phyloP scores from a whole-genome alignment of 352 stramenopile species.

The Phytopythium montanum region DNA sequence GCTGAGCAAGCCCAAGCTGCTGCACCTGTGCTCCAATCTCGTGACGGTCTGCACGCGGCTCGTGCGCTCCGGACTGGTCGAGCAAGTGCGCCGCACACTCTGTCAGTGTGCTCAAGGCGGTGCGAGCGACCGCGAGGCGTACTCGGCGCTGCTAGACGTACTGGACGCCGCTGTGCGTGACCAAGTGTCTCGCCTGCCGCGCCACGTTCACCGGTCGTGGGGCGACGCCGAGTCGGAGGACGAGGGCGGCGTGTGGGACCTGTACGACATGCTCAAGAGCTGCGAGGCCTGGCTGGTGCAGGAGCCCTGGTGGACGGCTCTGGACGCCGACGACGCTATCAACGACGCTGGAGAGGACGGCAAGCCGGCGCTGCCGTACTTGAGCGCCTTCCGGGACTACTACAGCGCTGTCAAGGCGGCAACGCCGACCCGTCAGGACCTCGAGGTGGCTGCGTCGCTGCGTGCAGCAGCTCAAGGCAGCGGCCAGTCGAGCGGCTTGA shows the following conservation, averaged over 20 bases:
- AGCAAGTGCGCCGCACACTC: conserved; percentile 44
- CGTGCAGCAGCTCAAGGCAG: conserved; percentile 34
- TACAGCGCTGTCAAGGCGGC: conserved; percentile 39
- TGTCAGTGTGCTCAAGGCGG: conserved; percentile 40
- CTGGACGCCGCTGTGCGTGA: conserved; percentile 44
- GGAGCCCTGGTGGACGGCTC: conserved; percentile 49
- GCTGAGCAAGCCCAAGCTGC: conserved; percentile 52
- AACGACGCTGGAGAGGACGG: conserved; percentile 32
- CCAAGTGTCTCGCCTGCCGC: conserved; percentile 34
- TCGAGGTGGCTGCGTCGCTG: conserved; percentile 38
- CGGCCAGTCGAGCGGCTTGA: conserved; percentile 30
- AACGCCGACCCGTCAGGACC: conserved; percentile 34
- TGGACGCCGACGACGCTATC: conserved; percentile 37
- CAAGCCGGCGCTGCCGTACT: conserved; percentile 36
- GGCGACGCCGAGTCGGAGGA: conserved; percentile 30
- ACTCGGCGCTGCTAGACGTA: conserved; percentile 40
- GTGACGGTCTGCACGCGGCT: conserved; percentile 43
- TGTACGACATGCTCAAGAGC: conserved; percentile 60
- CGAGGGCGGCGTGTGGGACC: conserved; percentile 36
- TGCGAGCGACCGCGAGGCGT: conserved; percentile 32
- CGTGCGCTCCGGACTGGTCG: conserved; percentile 30
- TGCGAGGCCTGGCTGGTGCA: conserved; percentile 50
- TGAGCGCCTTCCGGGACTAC: conserved; percentile 44
- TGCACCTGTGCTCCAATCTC: conserved; percentile 54
- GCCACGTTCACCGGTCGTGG: conserved; percentile 37